These are phyloP conservation scores for Fusarium irregulare DNA, from an alignment of 2,329 filamentous ascomycete species.

Conservation along the genomic window DNA sequence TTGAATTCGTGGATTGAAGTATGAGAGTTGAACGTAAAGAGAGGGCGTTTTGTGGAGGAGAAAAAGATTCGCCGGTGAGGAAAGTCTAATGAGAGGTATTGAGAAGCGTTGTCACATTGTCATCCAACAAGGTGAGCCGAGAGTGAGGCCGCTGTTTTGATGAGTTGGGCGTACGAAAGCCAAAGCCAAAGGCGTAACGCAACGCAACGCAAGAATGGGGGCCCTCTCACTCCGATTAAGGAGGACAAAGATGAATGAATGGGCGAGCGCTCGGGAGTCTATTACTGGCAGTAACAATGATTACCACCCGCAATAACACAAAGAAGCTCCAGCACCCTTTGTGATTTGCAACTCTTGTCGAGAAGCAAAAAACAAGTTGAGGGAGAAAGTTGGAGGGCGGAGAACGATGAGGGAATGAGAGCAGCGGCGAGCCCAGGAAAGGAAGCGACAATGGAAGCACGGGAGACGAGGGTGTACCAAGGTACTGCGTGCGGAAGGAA, in stretches of 20 bases:
- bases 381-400: conserved; percentile 49
- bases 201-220: conserved; percentile 19
- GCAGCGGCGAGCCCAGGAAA: conserved; percentile 44
- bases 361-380: conserved; percentile 44
- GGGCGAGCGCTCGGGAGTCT: conserved; percentile 12
- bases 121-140: conserved; percentile 43
- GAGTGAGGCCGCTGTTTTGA: conserved; percentile 45
- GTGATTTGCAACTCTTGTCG: conserved; percentile 47
- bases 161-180: conserved; percentile 36
- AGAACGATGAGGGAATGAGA: conserved; percentile 50
- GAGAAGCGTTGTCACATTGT: conserved; percentile 45
- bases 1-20: conserved; percentile 16
- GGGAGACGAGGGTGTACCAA: conserved; percentile 46
- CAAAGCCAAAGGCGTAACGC: background rate
- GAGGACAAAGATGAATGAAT: conserved; percentile 33
- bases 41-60: conserved; percentile 5
- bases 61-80: conserved; percentile 18
- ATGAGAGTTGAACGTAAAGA: background rate
- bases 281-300: conserved; percentile 38
- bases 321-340: conserved; percentile 38
- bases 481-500: conserved; percentile 38
- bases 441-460: conserved; percentile 31
- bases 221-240: conserved; percentile 36
- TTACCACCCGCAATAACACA: conserved; percentile 37
- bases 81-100: conserved; percentile 27